Conservation (phyloP, 192 early-diverging fungal species). For the Podila horticola region DNA sequence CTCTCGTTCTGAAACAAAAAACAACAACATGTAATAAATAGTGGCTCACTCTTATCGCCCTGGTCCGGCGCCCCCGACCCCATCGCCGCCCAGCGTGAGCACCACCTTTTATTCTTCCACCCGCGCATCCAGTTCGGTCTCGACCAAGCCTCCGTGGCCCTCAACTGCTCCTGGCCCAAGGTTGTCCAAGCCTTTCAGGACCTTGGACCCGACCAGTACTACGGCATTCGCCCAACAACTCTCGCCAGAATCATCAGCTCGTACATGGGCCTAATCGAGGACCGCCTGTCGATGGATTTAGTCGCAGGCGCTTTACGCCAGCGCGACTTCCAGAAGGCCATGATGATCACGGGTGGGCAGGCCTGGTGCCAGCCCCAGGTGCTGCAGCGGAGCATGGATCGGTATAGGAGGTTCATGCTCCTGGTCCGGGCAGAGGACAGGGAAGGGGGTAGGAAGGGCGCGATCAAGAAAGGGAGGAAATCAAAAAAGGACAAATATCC, state of each 20-base stretch:
- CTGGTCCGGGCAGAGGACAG: constrained; percentile 27
- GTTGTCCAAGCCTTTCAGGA: constrained; percentile 45
- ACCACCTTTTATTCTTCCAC: constrained; percentile 49
- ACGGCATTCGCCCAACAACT: constrained; percentile 41
- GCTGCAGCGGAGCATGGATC: constrained; percentile 27
- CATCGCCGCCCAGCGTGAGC: constrained; percentile 28
- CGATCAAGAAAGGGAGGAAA: too few relatives aligned
- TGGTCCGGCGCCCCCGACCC: constrained; percentile 31
- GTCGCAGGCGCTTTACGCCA: constrained; percentile 39
- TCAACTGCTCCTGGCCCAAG: constrained; percentile 48
- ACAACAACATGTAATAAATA: constrained; percentile 13
- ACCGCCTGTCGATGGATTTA: constrained; percentile 38
- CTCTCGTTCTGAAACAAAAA: background rate
- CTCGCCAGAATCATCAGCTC: constrained; percentile 37
- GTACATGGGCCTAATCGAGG: constrained; percentile 33
- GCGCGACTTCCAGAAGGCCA: constrained; percentile 51
- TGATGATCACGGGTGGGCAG: constrained; percentile 48
- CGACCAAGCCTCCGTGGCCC: constrained; percentile 34
- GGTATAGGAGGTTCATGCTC: constrained; percentile 44
- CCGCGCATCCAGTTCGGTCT: constrained; percentile 42
- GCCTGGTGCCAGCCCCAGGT: constrained; percentile 50
- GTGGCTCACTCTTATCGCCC: constrained; percentile 45
- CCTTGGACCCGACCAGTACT: constrained; percentile 44
- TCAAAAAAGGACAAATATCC: constrained; percentile 11
- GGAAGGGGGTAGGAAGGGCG: background rate